Percentiles rank a stretch among this genome's conserved stretches.
These are phyloP conservation scores for Pezicula carpinea DNA, from an alignment of 2,329 filamentous ascomycete genomes.

Conservation along the genomic window DNA sequence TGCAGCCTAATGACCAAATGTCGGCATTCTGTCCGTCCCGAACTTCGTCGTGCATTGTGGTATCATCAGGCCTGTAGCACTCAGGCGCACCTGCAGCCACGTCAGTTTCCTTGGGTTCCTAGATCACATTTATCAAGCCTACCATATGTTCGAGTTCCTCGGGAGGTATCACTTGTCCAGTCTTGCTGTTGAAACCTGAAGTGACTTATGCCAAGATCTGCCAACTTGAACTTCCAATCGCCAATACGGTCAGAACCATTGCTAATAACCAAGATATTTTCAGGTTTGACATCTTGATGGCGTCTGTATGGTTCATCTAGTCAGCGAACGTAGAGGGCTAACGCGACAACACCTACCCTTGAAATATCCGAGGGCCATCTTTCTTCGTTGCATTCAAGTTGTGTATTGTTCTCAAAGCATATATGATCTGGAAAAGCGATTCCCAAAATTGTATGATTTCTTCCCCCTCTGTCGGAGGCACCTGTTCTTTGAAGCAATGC, in stretches of 20 bases:
- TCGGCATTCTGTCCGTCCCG: too few relatives aligned
- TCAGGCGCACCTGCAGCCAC: too few relatives aligned
- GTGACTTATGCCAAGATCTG: slow-evolving; percentile 23
- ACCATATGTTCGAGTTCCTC: slow-evolving; percentile 15
- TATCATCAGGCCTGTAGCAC: too few relatives aligned
- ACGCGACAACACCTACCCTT: too few relatives aligned
- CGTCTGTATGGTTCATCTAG: too few relatives aligned
- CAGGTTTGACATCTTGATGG: slow-evolving; percentile 30
- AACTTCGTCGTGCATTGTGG: too few relatives aligned
- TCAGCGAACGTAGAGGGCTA: too few relatives aligned
- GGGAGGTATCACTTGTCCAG: slow-evolving; percentile 1
- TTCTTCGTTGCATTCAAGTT: too few relatives aligned
- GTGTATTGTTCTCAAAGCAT: slow-evolving; percentile 11
- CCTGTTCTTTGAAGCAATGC: slow-evolving; percentile 14
- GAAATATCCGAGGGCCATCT: too few relatives aligned
- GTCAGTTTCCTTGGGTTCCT: too few relatives aligned
- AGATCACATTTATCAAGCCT: too few relatives aligned
- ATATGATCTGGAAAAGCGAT: slow-evolving; percentile 14
- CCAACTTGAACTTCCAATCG: slow-evolving; percentile 27
- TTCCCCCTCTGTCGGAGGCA: slow-evolving; percentile 8
- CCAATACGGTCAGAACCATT: slow-evolving; percentile 12
- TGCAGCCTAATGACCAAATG: too few relatives aligned
- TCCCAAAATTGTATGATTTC: slow-evolving; percentile 23
- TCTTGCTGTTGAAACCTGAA: background rate
- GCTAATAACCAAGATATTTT: slow-evolving; percentile 27